Base-by-base conservation (phyloP, 305 asterid genomes). In the Withania somnifera region DNA sequence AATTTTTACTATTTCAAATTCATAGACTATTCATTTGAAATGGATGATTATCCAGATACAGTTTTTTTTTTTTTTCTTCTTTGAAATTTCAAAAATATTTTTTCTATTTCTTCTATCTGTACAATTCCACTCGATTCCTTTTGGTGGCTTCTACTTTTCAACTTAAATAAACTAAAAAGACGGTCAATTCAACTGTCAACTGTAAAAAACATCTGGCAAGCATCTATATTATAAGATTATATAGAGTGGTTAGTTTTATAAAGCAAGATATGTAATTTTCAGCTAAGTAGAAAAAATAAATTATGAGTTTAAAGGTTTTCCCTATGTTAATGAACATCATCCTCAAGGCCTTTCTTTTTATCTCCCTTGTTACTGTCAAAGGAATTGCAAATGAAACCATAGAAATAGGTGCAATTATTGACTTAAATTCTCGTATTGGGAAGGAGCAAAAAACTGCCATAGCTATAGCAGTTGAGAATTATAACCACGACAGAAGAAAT, bases 391-490 rank as follows among this genome's bases (percentile, higher is more conserved):
- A 61, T 14, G 84, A 56, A 40, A 52, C 82, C 38, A 71, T 69
- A 3, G 81, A 84, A 14, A 75, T 87, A 57, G 90, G 88, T 50
- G 86, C 86, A 75, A 85, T 87, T 45, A 52, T 87, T 3, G 87
- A 87, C 78, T 67, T 82, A 0, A 85, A 79, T 84, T 85, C 90
- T 17, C 82, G 87, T 11, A 53, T 69, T 0, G 90, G 90, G 14
- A 87, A 83, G 68, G 90, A 87, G 81, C 88, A 87, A 34, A 83
- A 77, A 20, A 78, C 81, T 5, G 86, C 87, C 82, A 84, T 87
- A 83, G 38, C 7, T 22, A 77, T 87, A 40, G 90, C 90, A 19
- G 78, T 69, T 19, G 75, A 82, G n/a, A 77, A 76, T 32, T 87
- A 82, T 81, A 87, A 84, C 24, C 76, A 52, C 26, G 20, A 50